Conservation (phyloP, 2,329 filamentous ascomycete species). For the Verticillium nubilum region DNA sequence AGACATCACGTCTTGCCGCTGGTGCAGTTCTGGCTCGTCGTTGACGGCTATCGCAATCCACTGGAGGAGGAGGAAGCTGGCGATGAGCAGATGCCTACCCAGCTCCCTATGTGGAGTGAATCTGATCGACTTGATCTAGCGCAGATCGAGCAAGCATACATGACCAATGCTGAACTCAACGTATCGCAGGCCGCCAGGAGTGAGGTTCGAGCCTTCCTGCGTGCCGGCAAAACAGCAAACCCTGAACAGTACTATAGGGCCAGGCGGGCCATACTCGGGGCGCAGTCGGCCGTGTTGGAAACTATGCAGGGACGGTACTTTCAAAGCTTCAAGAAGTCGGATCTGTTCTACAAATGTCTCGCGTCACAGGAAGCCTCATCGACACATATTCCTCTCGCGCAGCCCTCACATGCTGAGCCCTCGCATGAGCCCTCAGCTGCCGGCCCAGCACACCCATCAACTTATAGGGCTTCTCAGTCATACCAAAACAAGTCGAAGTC, state of each 20-base stretch:
- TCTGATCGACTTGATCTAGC: slow-evolving; percentile 83
- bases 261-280: slow-evolving; percentile 71
- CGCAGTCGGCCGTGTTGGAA: slow-evolving; percentile 78
- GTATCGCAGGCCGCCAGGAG: slow-evolving; percentile 64
- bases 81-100: slow-evolving; percentile 55
- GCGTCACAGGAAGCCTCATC: slow-evolving; percentile 71
- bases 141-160: slow-evolving; percentile 86
- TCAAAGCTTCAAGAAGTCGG: slow-evolving; percentile 82
- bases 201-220: slow-evolving; percentile 71
- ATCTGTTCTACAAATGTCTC: slow-evolving; percentile 93
- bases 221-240: slow-evolving; percentile 69
- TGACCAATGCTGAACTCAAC: slow-evolving; percentile 75
- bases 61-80: slow-evolving; percentile 78
- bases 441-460: slow-evolving; percentile 5
- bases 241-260: slow-evolving; percentile 78
- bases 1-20: slow-evolving; percentile 78
- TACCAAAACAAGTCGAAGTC: slow-evolving; percentile 39
- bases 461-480: slow-evolving; percentile 24
- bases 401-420: not conserved
- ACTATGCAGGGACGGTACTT: slow-evolving; percentile 79
- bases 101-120: slow-evolving; percentile 67
- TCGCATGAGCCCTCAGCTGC: slow-evolving; percentile 2
- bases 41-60: slow-evolving; percentile 92
- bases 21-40: slow-evolving; percentile 97
- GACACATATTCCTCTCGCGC: slow-evolving; percentile 14